A percentile compares a stretch with the other conserved stretches of the same genome.
phyloP scores from a whole-genome alignment of 192 early-diverging fungal genomes.

The Coemansia reversa region DNA sequence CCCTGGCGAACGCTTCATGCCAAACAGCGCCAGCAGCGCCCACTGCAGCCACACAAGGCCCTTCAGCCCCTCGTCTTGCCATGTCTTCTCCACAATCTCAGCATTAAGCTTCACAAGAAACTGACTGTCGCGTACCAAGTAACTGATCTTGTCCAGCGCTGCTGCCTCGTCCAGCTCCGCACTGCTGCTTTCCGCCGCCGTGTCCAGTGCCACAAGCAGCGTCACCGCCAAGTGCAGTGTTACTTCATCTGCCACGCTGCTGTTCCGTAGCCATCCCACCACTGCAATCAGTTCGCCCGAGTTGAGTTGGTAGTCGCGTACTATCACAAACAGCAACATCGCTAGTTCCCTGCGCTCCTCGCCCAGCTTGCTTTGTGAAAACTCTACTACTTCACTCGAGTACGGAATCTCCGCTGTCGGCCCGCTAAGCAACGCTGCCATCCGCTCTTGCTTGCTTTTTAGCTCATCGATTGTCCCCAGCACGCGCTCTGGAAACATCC shows the following conservation, averaged over 20 bases:
- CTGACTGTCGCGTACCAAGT: constrained; percentile 41
- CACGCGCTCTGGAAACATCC: constrained; percentile 57
- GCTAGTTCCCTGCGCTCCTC: constrained; percentile 52
- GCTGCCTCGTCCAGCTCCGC: constrained; percentile 35
- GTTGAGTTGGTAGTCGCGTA: constrained; percentile 46
- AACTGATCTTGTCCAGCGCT: constrained; percentile 44
- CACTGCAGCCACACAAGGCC: constrained; percentile 63
- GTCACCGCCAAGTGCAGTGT: constrained; percentile 40
- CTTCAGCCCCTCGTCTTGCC: constrained; percentile 51
- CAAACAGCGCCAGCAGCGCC: constrained; percentile 57
- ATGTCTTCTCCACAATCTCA: constrained; percentile 43
- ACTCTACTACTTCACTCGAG: constrained; percentile 41
- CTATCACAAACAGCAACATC: constrained; percentile 44
- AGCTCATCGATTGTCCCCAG: constrained; percentile 55
- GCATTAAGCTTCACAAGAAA: constrained; percentile 39
- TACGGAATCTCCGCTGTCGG: constrained; percentile 55
- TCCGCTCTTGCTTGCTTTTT: constrained; percentile 48
- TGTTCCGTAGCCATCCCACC: constrained; percentile 43
- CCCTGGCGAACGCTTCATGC: constrained; percentile 49
- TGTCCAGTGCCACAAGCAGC: constrained; percentile 36
- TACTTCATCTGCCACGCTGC: constrained; percentile 37
- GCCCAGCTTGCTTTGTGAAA: constrained; percentile 37
- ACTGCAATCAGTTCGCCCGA: constrained; percentile 32
- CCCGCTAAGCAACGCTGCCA: constrained; percentile 52
- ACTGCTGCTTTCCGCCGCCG: constrained; percentile 21